Evolutionary conservation across 192 early-diverging fungal species (phyloP), one percentile per base, ranked within the genome.

Genomic region (Diversispora eburnea): DNA sequence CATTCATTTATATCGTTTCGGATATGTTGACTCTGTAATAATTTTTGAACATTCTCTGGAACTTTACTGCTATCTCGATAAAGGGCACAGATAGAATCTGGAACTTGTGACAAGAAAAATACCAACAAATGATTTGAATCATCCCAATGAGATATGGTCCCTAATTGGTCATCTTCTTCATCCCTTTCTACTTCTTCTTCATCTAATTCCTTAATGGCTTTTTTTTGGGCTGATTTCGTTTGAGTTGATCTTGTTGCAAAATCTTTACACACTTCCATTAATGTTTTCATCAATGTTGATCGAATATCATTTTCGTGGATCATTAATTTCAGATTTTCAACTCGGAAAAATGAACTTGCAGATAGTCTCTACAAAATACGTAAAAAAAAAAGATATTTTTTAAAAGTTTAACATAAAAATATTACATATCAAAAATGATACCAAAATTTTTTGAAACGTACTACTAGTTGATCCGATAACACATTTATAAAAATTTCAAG

Each of bases 191-290:
- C 60, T 51, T 51, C 49, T 39, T 57, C 25, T n/a, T 51, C 56
- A 13, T 22, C 15, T 8, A 5, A n/a, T 22, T 20, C 8, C 25
- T 8, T 3, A 20, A 22, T 65, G 15, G 25, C 17, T 66, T 43
- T 41, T 72, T 13, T 4, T 43, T 72, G 71, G 7, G 33, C 45
- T 17, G 15, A 9, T 48, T 62, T 22, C 17, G 39, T 22, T 15
- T 41, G 19, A 25, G 64, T 49, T 61, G 71, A 67, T 10, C 71
- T 60, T 72, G 71, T 72, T 15, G 71, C 71, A 43, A 72, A 72
- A 66, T 72, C 55, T 47, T 59, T 72, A 17, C 57, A 72, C 3
- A 67, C 60, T 5, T 25, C 17, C 3, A 72, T 0, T 20, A 72
- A 42, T 33, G 58, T 62, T 41, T 60, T 19, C 4, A 72, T 6